A percentile compares a stretch with the other conserved stretches of the same genome.
Conservation (phyloP, 306 rosid species). For the Quercus bicolor region DNA sequence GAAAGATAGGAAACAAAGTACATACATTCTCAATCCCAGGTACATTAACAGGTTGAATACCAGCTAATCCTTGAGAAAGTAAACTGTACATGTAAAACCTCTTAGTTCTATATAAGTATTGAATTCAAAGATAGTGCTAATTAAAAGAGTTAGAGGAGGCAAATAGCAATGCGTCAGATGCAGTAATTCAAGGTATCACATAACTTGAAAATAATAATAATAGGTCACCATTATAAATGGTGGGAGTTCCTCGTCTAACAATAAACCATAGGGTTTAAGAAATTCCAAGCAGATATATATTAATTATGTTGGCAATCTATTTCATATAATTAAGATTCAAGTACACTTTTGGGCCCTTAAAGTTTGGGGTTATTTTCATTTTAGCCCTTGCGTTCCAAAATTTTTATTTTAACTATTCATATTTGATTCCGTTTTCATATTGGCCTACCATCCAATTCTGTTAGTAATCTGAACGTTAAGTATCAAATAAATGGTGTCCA, state of each 20-base stretch:
- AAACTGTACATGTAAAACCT: conserved; percentile 40
- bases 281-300: neutral
- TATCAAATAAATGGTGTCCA: too few relatives aligned
- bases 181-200: conserved; percentile 5
- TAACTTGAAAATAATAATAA: neutral
- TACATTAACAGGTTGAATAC: conserved; percentile 60
- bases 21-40: conserved; percentile 63
- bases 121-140: conserved; percentile 8
- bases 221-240: neutral
- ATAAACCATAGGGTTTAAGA: neutral
- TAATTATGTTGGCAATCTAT: neutral
- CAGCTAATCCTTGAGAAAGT: conserved; percentile 61
- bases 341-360: too few relatives aligned
- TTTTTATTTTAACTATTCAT: too few relatives aligned
- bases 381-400: too few relatives aligned
- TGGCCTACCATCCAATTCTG: too few relatives aligned
- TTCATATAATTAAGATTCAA: too few relatives aligned
- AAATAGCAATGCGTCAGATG: neutral
- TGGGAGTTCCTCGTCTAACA: neutral
- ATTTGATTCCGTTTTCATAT: too few relatives aligned
- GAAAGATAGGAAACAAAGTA: neutral
- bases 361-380: too few relatives aligned
- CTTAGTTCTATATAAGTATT: neutral
- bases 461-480: too few relatives aligned
- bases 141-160: neutral